These are phyloP conservation scores for Aspergillus sclerotiicarbonarius DNA, from an alignment of 495 filamentous ascomycete species.

Conservation along the genomic window DNA sequence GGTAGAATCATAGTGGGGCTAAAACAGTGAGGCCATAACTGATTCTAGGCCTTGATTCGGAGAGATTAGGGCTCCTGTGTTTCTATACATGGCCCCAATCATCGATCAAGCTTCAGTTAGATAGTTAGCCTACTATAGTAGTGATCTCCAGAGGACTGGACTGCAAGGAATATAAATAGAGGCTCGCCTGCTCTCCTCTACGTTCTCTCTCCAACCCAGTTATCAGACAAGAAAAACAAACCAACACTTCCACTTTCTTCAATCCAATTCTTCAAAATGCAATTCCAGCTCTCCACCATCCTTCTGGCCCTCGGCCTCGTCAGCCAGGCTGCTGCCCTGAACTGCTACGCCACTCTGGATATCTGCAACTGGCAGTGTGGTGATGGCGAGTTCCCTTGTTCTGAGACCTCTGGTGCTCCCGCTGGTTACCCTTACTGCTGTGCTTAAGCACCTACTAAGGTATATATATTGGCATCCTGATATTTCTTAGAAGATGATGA, in stretches of 20 bases:
- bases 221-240: not conserved
- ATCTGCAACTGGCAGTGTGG: not conserved
- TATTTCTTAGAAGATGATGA: not conserved
- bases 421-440: not conserved
- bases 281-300: not conserved
- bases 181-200: not conserved
- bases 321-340: not conserved
- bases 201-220: not conserved
- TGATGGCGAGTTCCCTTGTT: not conserved
- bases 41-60: no score
- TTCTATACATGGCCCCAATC: no score
- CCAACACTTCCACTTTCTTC: not conserved
- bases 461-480: not conserved
- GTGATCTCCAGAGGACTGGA: not conserved
- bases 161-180: not conserved
- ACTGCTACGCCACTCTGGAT: not conserved
- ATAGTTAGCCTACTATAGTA: no score
- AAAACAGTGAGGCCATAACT: no score
- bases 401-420: not conserved
- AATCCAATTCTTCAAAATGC: not conserved
- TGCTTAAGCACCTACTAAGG: not conserved
- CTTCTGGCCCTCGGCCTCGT: not conserved
- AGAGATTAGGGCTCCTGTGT: no score
- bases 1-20: no score
- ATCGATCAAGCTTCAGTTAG: no score